Evolutionary conservation across 2,329 filamentous ascomycete genomes (phyloP).

Genomic region (Keithomyces neogunnii): DNA sequence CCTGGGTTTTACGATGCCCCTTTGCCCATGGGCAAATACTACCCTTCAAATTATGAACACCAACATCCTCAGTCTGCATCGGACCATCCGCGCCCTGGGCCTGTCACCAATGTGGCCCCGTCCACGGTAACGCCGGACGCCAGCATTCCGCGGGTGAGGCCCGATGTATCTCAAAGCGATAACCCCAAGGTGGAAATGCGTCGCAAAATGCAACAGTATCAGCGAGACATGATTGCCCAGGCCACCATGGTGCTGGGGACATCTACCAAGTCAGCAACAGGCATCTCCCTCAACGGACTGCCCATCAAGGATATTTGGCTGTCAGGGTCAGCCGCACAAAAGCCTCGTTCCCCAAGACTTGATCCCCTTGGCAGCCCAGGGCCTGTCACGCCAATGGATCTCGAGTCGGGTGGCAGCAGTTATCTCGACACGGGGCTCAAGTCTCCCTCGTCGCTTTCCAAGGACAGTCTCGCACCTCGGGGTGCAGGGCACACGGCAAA

Average conservation of each 20-base stretch:
- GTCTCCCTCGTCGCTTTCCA: neutral
- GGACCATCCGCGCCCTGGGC: conserved; percentile 9
- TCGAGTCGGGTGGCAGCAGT: conserved; percentile 32
- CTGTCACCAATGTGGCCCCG: conserved; percentile 19
- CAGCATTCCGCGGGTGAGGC: conserved; percentile 17
- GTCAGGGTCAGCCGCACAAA: conserved; percentile 28
- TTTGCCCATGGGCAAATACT: conserved; percentile 53
- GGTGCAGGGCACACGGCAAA: neutral
- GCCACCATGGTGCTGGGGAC: conserved; percentile 35
- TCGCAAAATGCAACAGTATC: conserved; percentile 47
- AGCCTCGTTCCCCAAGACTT: conserved; percentile 41
- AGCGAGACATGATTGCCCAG: conserved; percentile 53
- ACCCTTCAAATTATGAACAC: conserved; percentile 52
- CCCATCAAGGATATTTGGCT: conserved; percentile 30
- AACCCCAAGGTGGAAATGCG: conserved; percentile 34
- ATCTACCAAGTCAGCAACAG: conserved; percentile 15
- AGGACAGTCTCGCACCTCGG: neutral
- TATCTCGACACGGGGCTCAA: conserved; percentile 23
- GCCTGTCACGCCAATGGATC: conserved; percentile 53
- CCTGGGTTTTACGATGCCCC: conserved; percentile 37
- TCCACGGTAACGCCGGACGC: conserved; percentile 26
- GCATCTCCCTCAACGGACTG: conserved; percentile 25
- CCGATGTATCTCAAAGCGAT: conserved; percentile 8
- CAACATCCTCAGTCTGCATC: conserved; percentile 10
- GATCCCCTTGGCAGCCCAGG: conserved; percentile 48